These are phyloP conservation scores for Trichosanthes truncata DNA, from an alignment of 306 rosid species.

Conservation along the genomic window DNA sequence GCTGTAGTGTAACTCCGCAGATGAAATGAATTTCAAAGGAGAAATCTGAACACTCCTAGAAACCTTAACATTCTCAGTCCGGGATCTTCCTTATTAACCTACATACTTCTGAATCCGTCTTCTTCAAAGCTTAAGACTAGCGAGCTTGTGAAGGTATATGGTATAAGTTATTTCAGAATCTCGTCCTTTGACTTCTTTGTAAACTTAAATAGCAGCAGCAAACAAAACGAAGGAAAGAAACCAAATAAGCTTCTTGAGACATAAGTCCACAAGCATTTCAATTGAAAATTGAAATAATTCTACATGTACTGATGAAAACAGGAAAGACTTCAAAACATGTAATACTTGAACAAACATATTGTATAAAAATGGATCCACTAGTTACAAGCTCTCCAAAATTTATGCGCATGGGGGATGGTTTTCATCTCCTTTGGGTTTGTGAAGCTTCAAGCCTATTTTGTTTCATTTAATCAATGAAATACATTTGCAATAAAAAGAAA, in stretches of 20 bases:
- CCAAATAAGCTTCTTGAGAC: neutral
- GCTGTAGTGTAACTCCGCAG: neutral
- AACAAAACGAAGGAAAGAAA: neutral
- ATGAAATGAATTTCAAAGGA: neutral
- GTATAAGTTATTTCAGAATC: neutral
- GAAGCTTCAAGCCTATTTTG: neutral
- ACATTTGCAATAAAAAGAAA: neutral
- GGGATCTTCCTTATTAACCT: neutral
- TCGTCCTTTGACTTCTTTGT: neutral
- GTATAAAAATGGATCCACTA: conserved; percentile 2
- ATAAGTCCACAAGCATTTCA: neutral
- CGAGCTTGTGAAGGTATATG: neutral
- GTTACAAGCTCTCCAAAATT: neutral
- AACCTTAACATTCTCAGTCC: neutral
- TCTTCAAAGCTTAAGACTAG: neutral
- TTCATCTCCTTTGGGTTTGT: neutral
- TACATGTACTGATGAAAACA: neutral
- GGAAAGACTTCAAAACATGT: neutral
- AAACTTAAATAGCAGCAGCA: neutral
- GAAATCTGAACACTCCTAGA: neutral
- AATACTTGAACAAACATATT: neutral
- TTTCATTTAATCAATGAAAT: neutral
- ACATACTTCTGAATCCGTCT: neutral
- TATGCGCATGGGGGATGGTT: neutral
- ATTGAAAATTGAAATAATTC: neutral